Evolutionary conservation across 352 stramenopile species (phyloP), one percentile per base, ranked within the genome.

Genomic region (Blastocystis sp.): DNA sequence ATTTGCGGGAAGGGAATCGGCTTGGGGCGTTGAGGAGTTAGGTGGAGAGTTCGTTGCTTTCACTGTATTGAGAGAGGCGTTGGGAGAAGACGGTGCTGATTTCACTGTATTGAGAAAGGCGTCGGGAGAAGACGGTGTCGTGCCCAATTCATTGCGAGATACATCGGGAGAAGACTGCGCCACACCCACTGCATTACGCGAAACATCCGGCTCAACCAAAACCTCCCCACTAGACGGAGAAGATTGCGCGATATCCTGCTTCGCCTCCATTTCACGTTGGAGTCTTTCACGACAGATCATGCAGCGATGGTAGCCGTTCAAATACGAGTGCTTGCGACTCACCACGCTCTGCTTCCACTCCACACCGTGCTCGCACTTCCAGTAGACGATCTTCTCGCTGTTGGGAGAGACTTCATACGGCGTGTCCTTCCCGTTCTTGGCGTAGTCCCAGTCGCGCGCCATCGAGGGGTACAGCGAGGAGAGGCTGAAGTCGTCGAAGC

Each of bases 301-400:
- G 39, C 74, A 85, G 0, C 74, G 74, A 55, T 85, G 74, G 45
- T 85, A 85, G 67, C 74, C 74, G 41, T 85, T 29, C 13, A 85
- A 55, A 85, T 69, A 85, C 12, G 74, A 85, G 50, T 62, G 26
- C 60, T 85, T 85, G n/a, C 74, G 45, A 69, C 60, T 45, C n/a
- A 62, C 50, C 13, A 85, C 50, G 39, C 55, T 67, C 61, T 85
- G 74, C 21, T 55, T 50, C 74, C 74, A 85, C 41, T 85, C 74
- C 16, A 85, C 74, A 26, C 74, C 74, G 51, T 85, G 74, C 31
- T 85, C 74, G 66, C 74, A 85, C 45, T 85, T 85, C 74, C 74
- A 85, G 50, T 59, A 85, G 12, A 85, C 35, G n/a, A 67, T 33
- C 50, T 85, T 85, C 29, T 85, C 74, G 29, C 74, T 85, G 61